phyloP scores from a whole-genome alignment of 495 filamentous ascomycete species.

The Cercophora scortea region DNA sequence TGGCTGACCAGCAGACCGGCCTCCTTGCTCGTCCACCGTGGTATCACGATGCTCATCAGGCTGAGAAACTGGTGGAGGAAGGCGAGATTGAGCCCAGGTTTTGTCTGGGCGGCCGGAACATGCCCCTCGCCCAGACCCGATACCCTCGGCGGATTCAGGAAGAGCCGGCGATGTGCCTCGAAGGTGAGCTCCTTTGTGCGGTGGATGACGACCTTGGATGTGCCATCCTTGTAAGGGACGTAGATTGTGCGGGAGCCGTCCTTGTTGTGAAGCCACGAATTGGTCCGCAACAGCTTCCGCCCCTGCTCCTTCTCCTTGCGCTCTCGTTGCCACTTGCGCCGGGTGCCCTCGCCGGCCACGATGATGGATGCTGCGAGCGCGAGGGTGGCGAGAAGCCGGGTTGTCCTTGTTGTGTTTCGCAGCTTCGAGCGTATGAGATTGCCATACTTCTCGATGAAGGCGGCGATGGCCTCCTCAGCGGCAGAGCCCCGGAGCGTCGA shows the following conservation, averaged over 20 bases:
- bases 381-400: slow-evolving; percentile 66
- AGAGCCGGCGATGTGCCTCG: slow-evolving; percentile 89
- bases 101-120: slow-evolving; percentile 83
- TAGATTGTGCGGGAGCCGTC: slow-evolving; percentile 92
- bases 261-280: slow-evolving; percentile 86
- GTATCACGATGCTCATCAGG: slow-evolving; percentile 94
- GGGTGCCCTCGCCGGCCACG: slow-evolving; percentile 63
- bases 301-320: slow-evolving; percentile 73
- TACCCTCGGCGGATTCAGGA: slow-evolving; percentile 80
- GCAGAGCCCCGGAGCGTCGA: slow-evolving; percentile 66
- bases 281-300: slow-evolving; percentile 70
- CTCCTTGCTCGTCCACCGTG: slow-evolving; percentile 90
- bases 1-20: slow-evolving; percentile 82
- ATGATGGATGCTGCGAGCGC: slow-evolving; percentile 69
- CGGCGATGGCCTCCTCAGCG: slow-evolving; percentile 59
- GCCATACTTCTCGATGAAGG: slow-evolving; percentile 60
- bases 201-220: slow-evolving; percentile 84
- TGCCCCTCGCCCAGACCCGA: slow-evolving; percentile 65
- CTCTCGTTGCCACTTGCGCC: slow-evolving; percentile 60
- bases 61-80: slow-evolving; percentile 97
- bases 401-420: slow-evolving; percentile 53
- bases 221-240: slow-evolving; percentile 81
- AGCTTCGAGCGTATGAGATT: slow-evolving; percentile 53
- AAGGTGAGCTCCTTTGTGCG: slow-evolving; percentile 93
- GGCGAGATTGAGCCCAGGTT: slow-evolving; percentile 93